These are phyloP conservation scores for Glycine tomentella DNA, from an alignment of 306 rosid genomes.

Conservation along the genomic window DNA sequence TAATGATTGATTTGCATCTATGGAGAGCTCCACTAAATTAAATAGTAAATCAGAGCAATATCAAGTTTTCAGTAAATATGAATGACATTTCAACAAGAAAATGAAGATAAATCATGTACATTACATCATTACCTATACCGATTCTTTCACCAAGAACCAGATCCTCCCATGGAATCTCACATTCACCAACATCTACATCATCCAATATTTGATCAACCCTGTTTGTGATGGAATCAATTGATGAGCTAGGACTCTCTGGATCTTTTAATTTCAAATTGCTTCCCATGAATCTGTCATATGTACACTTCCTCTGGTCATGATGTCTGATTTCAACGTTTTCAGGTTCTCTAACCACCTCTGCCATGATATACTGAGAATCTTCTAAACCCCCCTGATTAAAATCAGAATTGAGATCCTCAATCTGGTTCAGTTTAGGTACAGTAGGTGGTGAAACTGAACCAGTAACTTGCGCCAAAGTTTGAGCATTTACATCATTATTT, in stretches of 20 bases:
- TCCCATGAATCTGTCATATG: conserved; percentile 69
- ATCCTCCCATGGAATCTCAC: conserved; percentile 98
- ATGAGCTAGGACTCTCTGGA: conserved; percentile 63
- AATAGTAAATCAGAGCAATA: conserved; percentile 32
- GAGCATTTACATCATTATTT: conserved; percentile 52
- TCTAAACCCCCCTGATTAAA: conserved; percentile 50
- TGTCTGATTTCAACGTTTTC: conserved; percentile 55
- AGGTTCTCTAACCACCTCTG: conserved; percentile 47
- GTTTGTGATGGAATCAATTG: conserved; percentile 59
- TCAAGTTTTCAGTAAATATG: conserved; percentile 29
- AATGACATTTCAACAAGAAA: conserved; percentile 36
- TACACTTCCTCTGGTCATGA: conserved; percentile 63
- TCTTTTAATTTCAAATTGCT: conserved; percentile 69
- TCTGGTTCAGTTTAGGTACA: conserved; percentile 47
- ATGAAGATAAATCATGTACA: conserved; percentile 44
- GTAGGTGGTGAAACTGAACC: conserved; percentile 49
- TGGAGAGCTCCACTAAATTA: conserved; percentile 19
- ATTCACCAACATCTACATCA: conserved; percentile 91
- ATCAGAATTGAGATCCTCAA: conserved; percentile 54
- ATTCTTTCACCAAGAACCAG: conserved; percentile 93
- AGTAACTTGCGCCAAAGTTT: conserved; percentile 41
- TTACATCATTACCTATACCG: conserved; percentile 96
- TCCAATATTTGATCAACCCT: conserved; percentile 82
- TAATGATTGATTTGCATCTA: conserved; percentile 32
- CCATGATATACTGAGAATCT: conserved; percentile 47